Base-by-base conservation (phyloP, 192 early-diverging fungal species). In the Coemansia asiatica region DNA sequence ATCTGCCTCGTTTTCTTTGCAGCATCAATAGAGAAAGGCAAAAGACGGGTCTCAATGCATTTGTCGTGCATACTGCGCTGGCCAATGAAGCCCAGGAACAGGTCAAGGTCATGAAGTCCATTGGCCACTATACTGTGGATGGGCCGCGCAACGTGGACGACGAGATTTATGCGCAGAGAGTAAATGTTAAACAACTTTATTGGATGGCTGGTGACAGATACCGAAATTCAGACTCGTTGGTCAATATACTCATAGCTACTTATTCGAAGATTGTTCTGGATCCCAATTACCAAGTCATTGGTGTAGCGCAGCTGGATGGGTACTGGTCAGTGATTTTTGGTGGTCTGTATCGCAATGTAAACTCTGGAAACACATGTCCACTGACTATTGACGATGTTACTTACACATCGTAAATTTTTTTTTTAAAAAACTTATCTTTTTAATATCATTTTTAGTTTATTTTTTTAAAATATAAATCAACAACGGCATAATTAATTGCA, bases 301-400 rank as follows among this genome's bases (percentile, higher is more conserved):
- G 78, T 6, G 78, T 81, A 2, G 78, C 78, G 1, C 78, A 81
- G 61, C 56, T 66, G 26, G 44, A 66, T 38, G 78, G 78, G n/a
- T 81, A 54, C 72, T 81, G 78, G 78, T 81, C 78, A 0, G 69
- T 81, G 1, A 81, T 81, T 25, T 23, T 81, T 26, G 78, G 66
- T 48, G 48, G 61, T 21, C 69, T 75, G 9, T 62, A 66, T 9
- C 29, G 64, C 7, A 55, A 36, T 0, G 63, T 71, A 2, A 18
- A 13, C 0, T 36, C 64, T 0, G 56, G 60, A 27, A 58, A 54
- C 26, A 35, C 66, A 4, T 81, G 78, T n/a, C 78, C 78, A 0
- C 19, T 64, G 22, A 66, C 68, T 3, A 49, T 75, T 12, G 51
- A 62, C 33, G 72, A 75, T 5, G 57, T 81, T 2, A 49, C 66